Evolutionary conservation across 805 yeast genomes (phyloP), one percentile per base, ranked within the genome.

Genomic region (Diddensiella caesifluorescens): DNA sequence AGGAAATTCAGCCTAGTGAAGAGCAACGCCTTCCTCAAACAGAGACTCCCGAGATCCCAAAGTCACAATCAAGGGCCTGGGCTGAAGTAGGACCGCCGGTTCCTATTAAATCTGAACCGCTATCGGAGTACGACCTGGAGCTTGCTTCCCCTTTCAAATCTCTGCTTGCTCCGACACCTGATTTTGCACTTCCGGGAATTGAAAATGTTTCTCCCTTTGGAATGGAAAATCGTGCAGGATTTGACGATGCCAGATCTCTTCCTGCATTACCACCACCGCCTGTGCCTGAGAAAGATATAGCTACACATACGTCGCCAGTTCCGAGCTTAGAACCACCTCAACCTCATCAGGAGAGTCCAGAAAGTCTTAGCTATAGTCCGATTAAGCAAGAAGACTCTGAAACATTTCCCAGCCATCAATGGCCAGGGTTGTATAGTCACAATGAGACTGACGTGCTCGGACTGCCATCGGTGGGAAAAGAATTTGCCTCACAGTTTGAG

Each of bases 401-500:
- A 19, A 23, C 18, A 20, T 25, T 26, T 20, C n/a, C 12, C 2
- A 21, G 19, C 7, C 13, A 12, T 22, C 23, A 34, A 21, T 41
- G 45, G 39, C 9, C 36, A n/a, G 16, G 31, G 12, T 15, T 26
- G 36, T 35, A 25, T 18, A 22, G 16, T 13, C 15, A 16, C 28
- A 29, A 21, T 22, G 41, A 21, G n/a, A 6, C 12, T 5, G 21
- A 28, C 30, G 13, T 22, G 6, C 23, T 46, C n/a, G 42, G 22
- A 13, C 21, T 41, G 40, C 38, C 49, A 4, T 41, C 49, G 5
- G 44, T 49, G 16, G 48, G 42, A 19, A 39, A 44, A 7, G 50
- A 47, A 22, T 49, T 49, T 41, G 48, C 49, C n/a, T 40, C 50
- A 1, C 47, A 47, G 23, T 49, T 47, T 16, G 39, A 49, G 7